Evolutionary conservation across 345 rosid species (phyloP).

Genomic region (Syzygium aqueum): DNA sequence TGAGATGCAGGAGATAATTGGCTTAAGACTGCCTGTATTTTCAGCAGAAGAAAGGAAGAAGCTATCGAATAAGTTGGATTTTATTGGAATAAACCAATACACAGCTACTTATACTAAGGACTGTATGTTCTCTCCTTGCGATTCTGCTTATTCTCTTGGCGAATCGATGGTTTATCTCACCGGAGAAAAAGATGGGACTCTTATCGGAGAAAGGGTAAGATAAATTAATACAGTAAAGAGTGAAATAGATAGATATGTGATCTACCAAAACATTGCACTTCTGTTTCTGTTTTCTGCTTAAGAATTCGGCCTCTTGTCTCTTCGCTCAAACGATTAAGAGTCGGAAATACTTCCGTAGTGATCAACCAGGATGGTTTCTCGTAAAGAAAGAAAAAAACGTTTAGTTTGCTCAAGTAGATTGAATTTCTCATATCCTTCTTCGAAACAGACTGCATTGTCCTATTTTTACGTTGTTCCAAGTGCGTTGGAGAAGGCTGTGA

Average conservation of each 20-base stretch:
- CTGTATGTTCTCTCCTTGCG: background rate
- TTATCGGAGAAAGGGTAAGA: background rate
- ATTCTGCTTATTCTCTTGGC: background rate
- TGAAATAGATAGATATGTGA: background rate
- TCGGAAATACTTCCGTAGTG: background rate
- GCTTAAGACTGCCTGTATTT: background rate
- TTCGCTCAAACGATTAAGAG: background rate
- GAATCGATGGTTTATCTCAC: conserved; percentile 2
- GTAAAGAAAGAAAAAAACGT: background rate
- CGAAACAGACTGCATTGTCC: background rate
- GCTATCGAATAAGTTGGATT: background rate
- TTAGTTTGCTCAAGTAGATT: background rate
- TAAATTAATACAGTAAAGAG: background rate
- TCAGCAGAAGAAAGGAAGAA: background rate
- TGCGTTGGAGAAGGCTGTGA: conserved; percentile 2
- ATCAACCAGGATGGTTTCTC: background rate
- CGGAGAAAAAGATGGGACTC: conserved; percentile 1
- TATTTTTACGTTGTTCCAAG: background rate
- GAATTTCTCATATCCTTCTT: background rate
- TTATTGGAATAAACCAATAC: conserved; percentile 12
- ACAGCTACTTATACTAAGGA: background rate
- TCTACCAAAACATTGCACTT: background rate
- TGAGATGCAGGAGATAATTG: conserved; percentile 1
- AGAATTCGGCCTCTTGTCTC: background rate
- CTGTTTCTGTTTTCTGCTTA: background rate